These are phyloP conservation scores for Lomentospora prolificans DNA, from an alignment of 2,329 filamentous ascomycete genomes.

Conservation along the genomic window DNA sequence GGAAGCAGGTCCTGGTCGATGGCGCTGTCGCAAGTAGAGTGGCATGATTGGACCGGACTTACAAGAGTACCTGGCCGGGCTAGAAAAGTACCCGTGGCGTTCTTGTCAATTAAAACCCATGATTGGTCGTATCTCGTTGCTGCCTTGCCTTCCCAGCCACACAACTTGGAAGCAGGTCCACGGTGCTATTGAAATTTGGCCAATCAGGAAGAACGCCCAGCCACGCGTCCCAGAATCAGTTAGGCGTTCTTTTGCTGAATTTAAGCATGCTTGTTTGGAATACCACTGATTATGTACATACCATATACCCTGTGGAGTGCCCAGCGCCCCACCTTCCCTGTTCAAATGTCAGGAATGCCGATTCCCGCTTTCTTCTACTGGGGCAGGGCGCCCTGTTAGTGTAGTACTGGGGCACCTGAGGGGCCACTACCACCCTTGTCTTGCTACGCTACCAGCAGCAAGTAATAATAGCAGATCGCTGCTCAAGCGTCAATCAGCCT, in stretches of 20 bases:
- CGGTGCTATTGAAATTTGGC: not conserved
- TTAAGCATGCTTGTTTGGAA: not conserved
- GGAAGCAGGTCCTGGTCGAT: not conserved
- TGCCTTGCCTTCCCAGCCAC: slow-evolving; percentile 2
- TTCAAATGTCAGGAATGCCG: not conserved
- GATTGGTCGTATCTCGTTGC: not conserved
- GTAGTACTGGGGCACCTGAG: not conserved
- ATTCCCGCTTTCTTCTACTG: not conserved
- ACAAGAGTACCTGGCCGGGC: too few relatives aligned
- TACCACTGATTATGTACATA: not conserved
- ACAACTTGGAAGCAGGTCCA: not conserved
- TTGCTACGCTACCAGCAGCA: not conserved
- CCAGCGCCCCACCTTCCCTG: not conserved
- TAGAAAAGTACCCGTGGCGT: not conserved
- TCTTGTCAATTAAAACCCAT: not conserved
- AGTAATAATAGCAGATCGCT: not conserved
- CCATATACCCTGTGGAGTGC: not conserved
- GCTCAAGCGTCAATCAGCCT: not conserved
- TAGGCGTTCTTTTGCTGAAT: not conserved
- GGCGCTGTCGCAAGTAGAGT: not conserved
- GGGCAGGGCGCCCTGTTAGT: not conserved
- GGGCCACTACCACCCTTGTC: not conserved
- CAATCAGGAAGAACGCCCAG: not conserved
- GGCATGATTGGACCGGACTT: not conserved
- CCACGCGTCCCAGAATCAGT: not conserved